Base-by-base conservation (phyloP, 179 eudicot genomes). In the Spinacia oleracea region DNA sequence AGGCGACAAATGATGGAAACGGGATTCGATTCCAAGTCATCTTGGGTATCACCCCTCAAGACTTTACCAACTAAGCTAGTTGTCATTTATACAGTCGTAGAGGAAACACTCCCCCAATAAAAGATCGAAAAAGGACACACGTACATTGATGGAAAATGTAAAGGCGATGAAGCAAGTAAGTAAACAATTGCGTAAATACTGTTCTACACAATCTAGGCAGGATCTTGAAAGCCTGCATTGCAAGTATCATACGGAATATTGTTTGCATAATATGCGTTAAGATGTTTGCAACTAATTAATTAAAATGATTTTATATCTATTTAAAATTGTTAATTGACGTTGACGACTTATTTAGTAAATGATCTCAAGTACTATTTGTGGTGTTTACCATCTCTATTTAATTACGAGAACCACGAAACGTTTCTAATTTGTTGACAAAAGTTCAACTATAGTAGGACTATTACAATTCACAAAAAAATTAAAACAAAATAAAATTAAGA, bases 281-380 rank as follows among this genome's bases (percentile, higher is more conserved):
- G 62, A 80, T 42, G 62, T 69, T 67, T 74, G 35, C 68, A 70
- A 69, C 58, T 29, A n/a, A n/a, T n/a, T n/a, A n/a, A n/a, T n/a
- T n/a, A 78, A 40, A 53, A 16, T 9, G 62, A 69, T 68, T 77
- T 68, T 65, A 0, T n/a, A 14, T 20, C 27, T 9, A 14, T 58
- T 45, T 4, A 16, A 64, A 31, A 48, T 32, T 23, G 21, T 65
- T 27, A n/a, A n/a, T 62, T 23, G 68, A 38, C 55, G 29, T 50
- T 45, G 56, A 27, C 35, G n/a, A 46, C 5, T 31, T 14, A 8
- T 62, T 59, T 23, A 16, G 14, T 40, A 15, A 6, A 66, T 65
- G 46, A 77, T 1, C n/a, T 68, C 62, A 11, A 56, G 62, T 56
- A 73, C 72, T 43, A 45, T 10, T 70, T 45, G 32, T 25, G 55